Evolutionary conservation across 2,329 filamentous ascomycete species (phyloP), one percentile per base, ranked within the genome.

Genomic region (Pyrenochaeta sp.): DNA sequence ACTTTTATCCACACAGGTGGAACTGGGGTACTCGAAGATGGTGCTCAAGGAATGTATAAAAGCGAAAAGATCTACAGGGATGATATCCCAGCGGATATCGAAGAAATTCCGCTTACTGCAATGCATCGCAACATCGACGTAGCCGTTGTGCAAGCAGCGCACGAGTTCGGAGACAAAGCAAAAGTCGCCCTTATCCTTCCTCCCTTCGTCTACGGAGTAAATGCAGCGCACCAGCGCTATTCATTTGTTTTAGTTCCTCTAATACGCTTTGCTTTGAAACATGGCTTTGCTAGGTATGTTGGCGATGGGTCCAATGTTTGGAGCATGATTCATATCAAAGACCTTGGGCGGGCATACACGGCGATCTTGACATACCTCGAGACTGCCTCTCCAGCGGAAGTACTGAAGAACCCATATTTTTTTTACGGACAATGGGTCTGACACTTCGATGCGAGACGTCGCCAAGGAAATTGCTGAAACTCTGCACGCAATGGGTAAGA

Each of bases 1-100:
- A 81, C 80, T 56, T 84, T 77, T 71, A 81, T 84, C 54, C 82
- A 84, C 64, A 84, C 81, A 2, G 79, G 77, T 6, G 82, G 81
- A 5, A 78, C 78, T 3, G 75, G 73, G 5, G 68, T 81, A 6
- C 59, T 83, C 3, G 69, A 67, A 51, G 81, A 83, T 57, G 69
- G 68, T 73, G 59, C 39, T 4, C n/a, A 4, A 15, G 39, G 39
- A 19, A 42, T 42, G 39, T 48, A 50, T 36, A 77, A 75, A 32
- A 69, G 65, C 46, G 72, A 78, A 32, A 78, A 75, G 42, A 69
- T 83, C 52, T 84, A 78, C 64, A 68, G 74, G 64, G 82, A 84
- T 62, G 71, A 78, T 55, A 62, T 71, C n/a, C 73, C 72, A 3
- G 67, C 72, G 4, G 75, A 77, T 8, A 72, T 84, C n/a, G 78